phyloP scores from a whole-genome alignment of 179 eudicot genomes.

The Camellia oleifera region DNA sequence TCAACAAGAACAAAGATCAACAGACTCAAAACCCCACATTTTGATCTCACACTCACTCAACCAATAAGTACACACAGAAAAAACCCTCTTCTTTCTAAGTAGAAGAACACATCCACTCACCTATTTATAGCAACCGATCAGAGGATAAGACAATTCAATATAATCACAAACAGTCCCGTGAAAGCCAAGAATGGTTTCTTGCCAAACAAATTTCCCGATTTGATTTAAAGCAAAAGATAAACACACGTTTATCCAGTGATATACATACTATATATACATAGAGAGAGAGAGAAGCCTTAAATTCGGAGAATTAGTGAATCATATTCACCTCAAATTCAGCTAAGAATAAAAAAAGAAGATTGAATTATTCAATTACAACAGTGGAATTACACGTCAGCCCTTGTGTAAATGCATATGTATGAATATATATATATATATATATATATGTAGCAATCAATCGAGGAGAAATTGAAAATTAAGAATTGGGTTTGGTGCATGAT shows the following conservation, averaged over 20 bases:
- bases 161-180: conserved; percentile 31
- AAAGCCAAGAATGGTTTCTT: conserved; percentile 37
- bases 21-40: neutral
- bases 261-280: too few relatives aligned
- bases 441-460: too few relatives aligned
- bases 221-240: neutral
- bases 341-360: too few relatives aligned
- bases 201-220: neutral
- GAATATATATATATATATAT: too few relatives aligned
- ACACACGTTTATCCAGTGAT: neutral
- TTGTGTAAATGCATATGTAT: too few relatives aligned
- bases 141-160: conserved; percentile 20
- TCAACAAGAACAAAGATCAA: neutral
- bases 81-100: neutral
- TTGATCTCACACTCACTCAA: neutral
- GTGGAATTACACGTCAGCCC: neutral
- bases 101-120: neutral
- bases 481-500: too few relatives aligned
- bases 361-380: neutral
- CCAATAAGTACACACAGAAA: neutral
- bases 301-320: neutral
- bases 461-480: too few relatives aligned
- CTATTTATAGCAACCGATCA: conserved; percentile 9
- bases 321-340: too few relatives aligned
- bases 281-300: neutral